A percentile compares a stretch with the other conserved stretches of the same genome.
Evolutionary conservation across 192 early-diverging fungal genomes (phyloP).

Genomic region (Backusella australiensis): DNA sequence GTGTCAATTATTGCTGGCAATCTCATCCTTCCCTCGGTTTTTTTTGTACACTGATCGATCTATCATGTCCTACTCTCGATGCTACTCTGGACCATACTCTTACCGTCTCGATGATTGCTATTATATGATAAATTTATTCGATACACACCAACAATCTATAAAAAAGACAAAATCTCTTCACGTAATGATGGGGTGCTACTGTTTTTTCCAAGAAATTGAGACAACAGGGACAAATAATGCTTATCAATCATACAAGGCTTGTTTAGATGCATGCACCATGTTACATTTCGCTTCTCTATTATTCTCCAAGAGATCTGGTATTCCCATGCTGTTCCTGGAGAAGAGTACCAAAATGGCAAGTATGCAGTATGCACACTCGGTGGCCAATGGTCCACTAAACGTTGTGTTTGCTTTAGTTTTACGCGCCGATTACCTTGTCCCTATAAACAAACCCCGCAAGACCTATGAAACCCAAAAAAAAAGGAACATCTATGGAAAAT

Average conservation of each 20-base stretch:
- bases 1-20: background rate
- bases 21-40: background rate
- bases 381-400: background rate
- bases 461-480: background rate
- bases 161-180: background rate
- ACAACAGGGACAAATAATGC: background rate
- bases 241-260: background rate
- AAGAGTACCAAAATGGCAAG: background rate
- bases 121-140: too few species aligned
- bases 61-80: background rate
- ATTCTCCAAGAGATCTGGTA: background rate
- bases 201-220: background rate
- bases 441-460: background rate
- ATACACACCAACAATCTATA: too few species aligned
- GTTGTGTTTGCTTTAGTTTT: background rate
- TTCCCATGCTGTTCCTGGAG: background rate
- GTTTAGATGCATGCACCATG: background rate
- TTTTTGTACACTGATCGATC: background rate
- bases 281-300: background rate
- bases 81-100: background rate
- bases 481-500: background rate
- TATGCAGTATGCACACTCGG: background rate
- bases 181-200: background rate
- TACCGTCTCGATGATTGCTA: background rate
- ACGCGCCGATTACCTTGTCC: background rate